Evolutionary conservation across 495 filamentous ascomycete genomes (phyloP), one percentile per base, ranked within the genome.

Genomic region (Neurospora sp.): DNA sequence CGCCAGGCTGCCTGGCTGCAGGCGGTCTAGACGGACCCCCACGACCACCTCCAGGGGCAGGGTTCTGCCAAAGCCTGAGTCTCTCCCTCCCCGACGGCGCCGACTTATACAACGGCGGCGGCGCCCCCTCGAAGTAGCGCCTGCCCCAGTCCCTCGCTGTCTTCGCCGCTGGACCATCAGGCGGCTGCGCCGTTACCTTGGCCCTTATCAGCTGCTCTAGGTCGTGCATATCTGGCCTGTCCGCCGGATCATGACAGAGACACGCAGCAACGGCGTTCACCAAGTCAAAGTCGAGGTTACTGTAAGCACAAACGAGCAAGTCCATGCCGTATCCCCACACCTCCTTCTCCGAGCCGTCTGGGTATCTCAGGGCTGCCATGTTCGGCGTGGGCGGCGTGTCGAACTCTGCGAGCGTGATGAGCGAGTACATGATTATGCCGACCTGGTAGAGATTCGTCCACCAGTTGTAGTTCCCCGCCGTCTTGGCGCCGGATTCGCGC

Each of bases 361-460:
- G 69, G 31, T 66, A 18, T 27, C 14, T 69, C 23, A 74, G 4
- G 4, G 2, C 39, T 11, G 69, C 16, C 7, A 48, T 6, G 14
- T 69, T 69, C n/a, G 44, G 18, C 8, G 12, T 14, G 23, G 75
- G 69, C 16, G 69, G 16, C 31, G 39, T 0, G 18, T 72, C 66
- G 38, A 39, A 27, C 20, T 71, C 18, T n/a, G 71, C 37, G 70
- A 74, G 70, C 27, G 70, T 44, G 40, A 74, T 69, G 39, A 74
- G 20, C 31, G 48, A 23, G 37, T 38, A 74, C 48, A 74, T 74
- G n/a, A 62, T 73, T 38, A 72, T 73, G 23, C 70, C 70, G 23
- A 74, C 38, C 70, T 73, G 70, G 69, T 73, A 76, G 16, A 76
- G 70, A 35, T 76, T 74, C 1, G 70, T 74, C 62, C 73, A 72